A percentile compares a stretch with the other conserved stretches of the same genome.
Evolutionary conservation across 2,329 filamentous ascomycete species (phyloP).

Genomic region (Blastomyces percursus): DNA sequence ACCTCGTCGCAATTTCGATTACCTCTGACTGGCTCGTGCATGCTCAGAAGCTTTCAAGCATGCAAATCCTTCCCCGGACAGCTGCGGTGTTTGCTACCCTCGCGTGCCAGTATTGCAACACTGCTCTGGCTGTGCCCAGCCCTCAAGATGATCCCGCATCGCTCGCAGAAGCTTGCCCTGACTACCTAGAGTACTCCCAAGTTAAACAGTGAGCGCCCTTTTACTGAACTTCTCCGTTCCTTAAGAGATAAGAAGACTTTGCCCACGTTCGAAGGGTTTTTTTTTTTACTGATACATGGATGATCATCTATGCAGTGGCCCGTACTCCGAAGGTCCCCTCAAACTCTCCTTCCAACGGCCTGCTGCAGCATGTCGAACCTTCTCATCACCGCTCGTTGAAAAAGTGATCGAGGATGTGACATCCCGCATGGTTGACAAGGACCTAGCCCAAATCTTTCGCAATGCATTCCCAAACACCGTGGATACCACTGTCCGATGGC

Average conservation of each 20-base stretch:
- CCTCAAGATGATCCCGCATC: slow-evolving; percentile 7
- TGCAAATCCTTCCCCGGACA: background rate
- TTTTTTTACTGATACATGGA: slow-evolving; percentile 9
- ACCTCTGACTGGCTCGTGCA: background rate
- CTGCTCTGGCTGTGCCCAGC: background rate
- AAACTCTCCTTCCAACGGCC: slow-evolving; percentile 79
- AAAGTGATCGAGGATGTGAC: slow-evolving; percentile 76
- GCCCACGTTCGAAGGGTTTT: background rate
- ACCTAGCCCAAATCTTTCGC: slow-evolving; percentile 84
- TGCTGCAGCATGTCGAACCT: slow-evolving; percentile 70
- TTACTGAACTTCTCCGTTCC: slow-evolving; percentile 15
- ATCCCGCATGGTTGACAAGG: slow-evolving; percentile 66
- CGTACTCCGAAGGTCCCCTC: slow-evolving; percentile 68
- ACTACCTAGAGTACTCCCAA: slow-evolving; percentile 21
- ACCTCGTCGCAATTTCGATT: background rate
- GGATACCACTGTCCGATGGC: slow-evolving; percentile 82
- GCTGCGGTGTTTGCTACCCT: background rate
- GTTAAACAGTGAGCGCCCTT: slow-evolving; percentile 13
- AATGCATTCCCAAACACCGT: slow-evolving; percentile 90
- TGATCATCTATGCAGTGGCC: slow-evolving; percentile 45
- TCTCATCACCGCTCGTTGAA: slow-evolving; percentile 76
- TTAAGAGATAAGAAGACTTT: background rate
- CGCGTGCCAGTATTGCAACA: background rate
- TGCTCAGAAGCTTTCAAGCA: background rate
- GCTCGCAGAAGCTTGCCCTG: slow-evolving; percentile 18